Base-by-base conservation (phyloP, 2,329 filamentous ascomycete species). In the Xylaria sp. region DNA sequence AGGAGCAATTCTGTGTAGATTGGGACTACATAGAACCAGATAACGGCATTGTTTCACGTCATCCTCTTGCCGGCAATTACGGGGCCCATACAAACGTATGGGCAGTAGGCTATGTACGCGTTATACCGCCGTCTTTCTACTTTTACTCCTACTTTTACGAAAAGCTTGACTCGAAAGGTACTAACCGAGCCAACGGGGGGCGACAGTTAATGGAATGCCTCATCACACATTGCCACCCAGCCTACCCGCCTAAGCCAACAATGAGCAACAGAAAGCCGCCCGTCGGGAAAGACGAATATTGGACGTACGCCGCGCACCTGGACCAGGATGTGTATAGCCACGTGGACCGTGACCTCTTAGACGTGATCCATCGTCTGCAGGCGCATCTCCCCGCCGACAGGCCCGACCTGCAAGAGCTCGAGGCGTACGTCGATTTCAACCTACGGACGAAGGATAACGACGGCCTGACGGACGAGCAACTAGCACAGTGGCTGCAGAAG, bases 1-100 rank as follows among this genome's bases (percentile, higher is more conserved):
- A 63, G 67, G 67, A 69, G 21, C 65, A 67, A 69, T 67, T 69
- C 29, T 51, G 51, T 41, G 10, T 19, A 3, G 63, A 66, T 17
- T 69, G 65, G 67, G 62, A 69, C 25, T 65, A 62, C 13, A 58
- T 69, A 11, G 17, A 37, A 1, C 46, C 3, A 4, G 47, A 57
- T 21, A 27, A 38, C 1, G 43, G 43, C 13, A 1, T 6, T 5
- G 3, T 66, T 15, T 3, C 7, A 2, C 3, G 33, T 4, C 43
- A 69, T 1, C 23, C 29, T 4, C 13, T 69, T 10, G 65, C 67
- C 10, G 67, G 65, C 0, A 69, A 69, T 19, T 69, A 38, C 29
- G 57, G 56, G 1, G 10, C 15, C 1, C 67, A 69, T n/a, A 66
- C 67, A 1, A 69, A 69, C 21, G 17, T 69, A 21, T 69, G 58